Evolutionary conservation across 2,329 filamentous ascomycete genomes (phyloP), one percentile per base, ranked within the genome.

Genomic region (Cryoendolithus antarcticus): DNA sequence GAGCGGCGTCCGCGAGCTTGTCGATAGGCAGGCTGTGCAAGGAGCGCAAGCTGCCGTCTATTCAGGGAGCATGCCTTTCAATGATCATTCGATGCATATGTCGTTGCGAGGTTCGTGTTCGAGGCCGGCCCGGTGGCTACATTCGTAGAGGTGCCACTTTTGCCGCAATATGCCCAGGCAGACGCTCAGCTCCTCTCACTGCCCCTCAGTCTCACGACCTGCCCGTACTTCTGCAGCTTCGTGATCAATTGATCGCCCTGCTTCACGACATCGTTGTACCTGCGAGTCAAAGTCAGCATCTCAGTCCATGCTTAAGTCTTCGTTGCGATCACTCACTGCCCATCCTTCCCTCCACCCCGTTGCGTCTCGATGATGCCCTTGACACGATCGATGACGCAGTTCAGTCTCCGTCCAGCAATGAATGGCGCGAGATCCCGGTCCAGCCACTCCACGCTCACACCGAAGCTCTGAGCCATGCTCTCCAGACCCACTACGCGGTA

Each of bases 171-270:
- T 27, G 24, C 24, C 5, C 5, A 8, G 24, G 24, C 24, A 27
- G 24, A 8, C 24, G 24, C 24, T 40, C 41, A 94, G 54, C 85
- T 86, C 54, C 91, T 77, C 72, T 98, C 91, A 59, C 89, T 96
- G 31, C 91, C 91, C 55, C 91, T 77, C 65, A 98, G 71, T 57
- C 91, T 77, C 48, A 98, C 91, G 2, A 91, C 83, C 65, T 98
- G 91, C 33, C 91, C 91, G 62, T 98, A 98, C 72, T 98, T 98
- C 68, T 98, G 91, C 52, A 98, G 71, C 73, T 98, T 98, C 42
- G 91, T 98, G 61, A 98, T 96, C 47, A 98, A 73, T 64, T 93
- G 84, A 63, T 98, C 91, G 27, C 91, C 91, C 61, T 96, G 91
- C 68, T 91, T 91, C 45, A 98, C 86, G 30, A 96, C 86, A 54